phyloP scores from a whole-genome alignment of 1,284 basidiomycete species.

The Termitomyces sp. region DNA sequence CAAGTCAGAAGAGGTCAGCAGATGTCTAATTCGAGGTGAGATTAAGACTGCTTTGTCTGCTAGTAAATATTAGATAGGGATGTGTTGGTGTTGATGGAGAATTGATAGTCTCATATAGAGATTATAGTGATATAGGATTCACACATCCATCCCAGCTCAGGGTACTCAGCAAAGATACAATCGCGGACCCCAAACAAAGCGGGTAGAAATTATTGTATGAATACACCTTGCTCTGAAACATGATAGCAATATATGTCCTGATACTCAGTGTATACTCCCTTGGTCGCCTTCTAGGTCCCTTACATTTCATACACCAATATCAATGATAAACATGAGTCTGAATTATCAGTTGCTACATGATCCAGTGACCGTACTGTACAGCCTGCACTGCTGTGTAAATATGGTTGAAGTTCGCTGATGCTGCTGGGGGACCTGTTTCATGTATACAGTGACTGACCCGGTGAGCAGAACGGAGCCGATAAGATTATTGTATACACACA shows the following conservation, averaged over 20 bases:
- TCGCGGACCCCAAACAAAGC: too few relatives aligned
- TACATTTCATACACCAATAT: too few relatives aligned
- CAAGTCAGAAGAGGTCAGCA: background rate
- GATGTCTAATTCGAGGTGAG: background rate
- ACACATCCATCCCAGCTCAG: background rate
- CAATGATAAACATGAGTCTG: too few relatives aligned
- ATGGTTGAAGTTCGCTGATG: too few relatives aligned
- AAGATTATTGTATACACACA: background rate
- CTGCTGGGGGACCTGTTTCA: too few relatives aligned
- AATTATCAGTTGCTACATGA: too few relatives aligned
- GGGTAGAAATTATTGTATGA: background rate
- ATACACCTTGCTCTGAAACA: background rate
- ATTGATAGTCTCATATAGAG: background rate
- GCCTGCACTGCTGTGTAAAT: too few relatives aligned
- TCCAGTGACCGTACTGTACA: too few relatives aligned
- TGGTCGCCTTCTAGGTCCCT: background rate
- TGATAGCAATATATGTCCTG: background rate
- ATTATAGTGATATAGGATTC: background rate
- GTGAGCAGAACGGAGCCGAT: background rate
- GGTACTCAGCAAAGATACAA: background rate
- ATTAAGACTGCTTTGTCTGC: background rate
- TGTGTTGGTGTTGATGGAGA: background rate
- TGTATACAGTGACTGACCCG: background rate
- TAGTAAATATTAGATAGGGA: background rate
- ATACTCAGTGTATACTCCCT: background rate